A percentile compares a stretch with the other conserved stretches of the same genome.
Evolutionary conservation across 345 rosid genomes (phyloP).

Genomic region (Nasturtium officinale): DNA sequence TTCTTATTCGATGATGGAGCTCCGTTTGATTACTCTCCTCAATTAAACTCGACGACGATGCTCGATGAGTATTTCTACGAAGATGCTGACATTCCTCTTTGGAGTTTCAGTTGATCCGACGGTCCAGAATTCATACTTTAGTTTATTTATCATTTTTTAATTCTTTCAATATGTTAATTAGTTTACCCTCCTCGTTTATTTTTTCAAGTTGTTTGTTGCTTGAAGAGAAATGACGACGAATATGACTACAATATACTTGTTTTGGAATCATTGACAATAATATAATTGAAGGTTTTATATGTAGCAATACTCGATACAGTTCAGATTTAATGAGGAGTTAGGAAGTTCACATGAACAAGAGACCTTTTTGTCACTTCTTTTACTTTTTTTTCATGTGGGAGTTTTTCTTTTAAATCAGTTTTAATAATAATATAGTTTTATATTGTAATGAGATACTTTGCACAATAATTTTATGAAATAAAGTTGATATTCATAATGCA

Average conservation of each 20-base stretch:
- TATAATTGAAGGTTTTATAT: constrained; percentile 13
- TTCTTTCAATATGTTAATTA: constrained; percentile 32
- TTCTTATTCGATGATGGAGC: constrained; percentile 44
- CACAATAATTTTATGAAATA: background rate
- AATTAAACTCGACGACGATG: constrained; percentile 32
- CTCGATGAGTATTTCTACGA: constrained; percentile 60
- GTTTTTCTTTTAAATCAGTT: constrained; percentile 1
- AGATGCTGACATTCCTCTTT: constrained; percentile 69
- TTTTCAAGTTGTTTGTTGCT: constrained; percentile 31
- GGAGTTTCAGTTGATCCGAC: constrained; percentile 69
- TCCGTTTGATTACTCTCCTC: constrained; percentile 48
- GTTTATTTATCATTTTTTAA: constrained; percentile 3
- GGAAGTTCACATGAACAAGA: constrained; percentile 24
- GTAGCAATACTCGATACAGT: background rate
- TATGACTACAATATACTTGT: background rate
- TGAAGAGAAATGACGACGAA: constrained; percentile 32
- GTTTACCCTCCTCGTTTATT: constrained; percentile 5
- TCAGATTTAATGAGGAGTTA: background rate
- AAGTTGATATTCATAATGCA: background rate
- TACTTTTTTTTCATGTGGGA: constrained; percentile 29
- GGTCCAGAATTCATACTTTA: constrained; percentile 25
- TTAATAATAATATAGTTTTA: background rate
- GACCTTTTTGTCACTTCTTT: constrained; percentile 28
- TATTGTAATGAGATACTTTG: constrained; percentile 5
- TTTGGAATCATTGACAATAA: background rate